Conservation (phyloP, 2,329 filamentous ascomycete genomes). For the Alternaria novae-zelandiae region DNA sequence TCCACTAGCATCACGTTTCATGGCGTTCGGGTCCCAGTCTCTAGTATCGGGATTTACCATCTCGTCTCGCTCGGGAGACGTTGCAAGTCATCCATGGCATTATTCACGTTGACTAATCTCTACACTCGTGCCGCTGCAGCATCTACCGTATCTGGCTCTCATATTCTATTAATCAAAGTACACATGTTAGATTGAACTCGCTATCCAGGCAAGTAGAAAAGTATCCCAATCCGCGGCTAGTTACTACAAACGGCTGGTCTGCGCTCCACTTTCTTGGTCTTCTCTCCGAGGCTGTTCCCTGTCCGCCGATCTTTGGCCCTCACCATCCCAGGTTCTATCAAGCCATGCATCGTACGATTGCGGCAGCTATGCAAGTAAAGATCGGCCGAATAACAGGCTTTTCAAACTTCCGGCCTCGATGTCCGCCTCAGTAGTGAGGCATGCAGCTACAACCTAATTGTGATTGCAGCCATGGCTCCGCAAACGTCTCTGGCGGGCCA, state of each 20-base stretch:
- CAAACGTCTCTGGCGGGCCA: background rate
- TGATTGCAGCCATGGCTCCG: constrained; percentile 2
- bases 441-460: constrained; percentile 3
- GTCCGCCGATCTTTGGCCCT: constrained; percentile 14
- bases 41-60: constrained; percentile 12
- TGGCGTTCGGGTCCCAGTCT: constrained; percentile 13
- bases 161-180: background rate
- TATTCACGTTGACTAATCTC: background rate
- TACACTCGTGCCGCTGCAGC: background rate
- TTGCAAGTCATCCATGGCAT: constrained; percentile 2
- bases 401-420: background rate
- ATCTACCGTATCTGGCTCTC: background rate
- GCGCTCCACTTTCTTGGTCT: constrained; percentile 3
- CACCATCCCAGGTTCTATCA: constrained; percentile 15
- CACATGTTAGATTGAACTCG: background rate
- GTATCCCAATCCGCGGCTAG: background rate
- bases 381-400: constrained; percentile 10
- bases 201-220: background rate
- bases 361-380: constrained; percentile 1
- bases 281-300: constrained; percentile 8
- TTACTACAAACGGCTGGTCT: constrained; percentile 3
- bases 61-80: constrained; percentile 4
- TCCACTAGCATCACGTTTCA: constrained; percentile 13
- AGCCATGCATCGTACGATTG: constrained; percentile 14
- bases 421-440: background rate